Conservation (phyloP, 2,329 filamentous ascomycete species). For the Exophiala xenobiotica region DNA sequence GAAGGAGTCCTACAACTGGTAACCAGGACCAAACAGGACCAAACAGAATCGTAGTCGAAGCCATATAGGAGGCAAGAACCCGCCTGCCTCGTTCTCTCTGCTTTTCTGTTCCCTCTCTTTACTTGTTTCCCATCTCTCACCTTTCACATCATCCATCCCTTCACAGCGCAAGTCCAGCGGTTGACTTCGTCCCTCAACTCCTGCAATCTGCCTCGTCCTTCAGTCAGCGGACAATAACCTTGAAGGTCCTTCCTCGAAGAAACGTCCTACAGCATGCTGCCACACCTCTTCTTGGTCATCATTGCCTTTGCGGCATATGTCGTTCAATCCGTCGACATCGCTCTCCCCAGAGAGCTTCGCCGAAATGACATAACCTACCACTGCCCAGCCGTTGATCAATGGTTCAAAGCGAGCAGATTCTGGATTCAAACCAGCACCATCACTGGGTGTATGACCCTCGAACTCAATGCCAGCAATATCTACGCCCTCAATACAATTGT, state of each 20-base stretch:
- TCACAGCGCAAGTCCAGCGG: too few relatives aligned
- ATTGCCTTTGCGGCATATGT: neutral
- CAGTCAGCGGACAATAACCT: neutral
- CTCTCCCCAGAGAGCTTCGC: neutral
- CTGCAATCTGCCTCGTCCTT: too few relatives aligned
- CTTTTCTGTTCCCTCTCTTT: too few relatives aligned
- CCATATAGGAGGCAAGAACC: too few relatives aligned
- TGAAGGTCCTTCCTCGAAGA: too few relatives aligned
- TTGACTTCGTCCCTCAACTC: too few relatives aligned
- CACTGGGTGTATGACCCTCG: slow-evolving; percentile 15
- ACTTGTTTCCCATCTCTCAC: too few relatives aligned
- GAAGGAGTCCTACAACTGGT: too few relatives aligned
- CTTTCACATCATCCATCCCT: too few relatives aligned
- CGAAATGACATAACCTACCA: slow-evolving; percentile 6
- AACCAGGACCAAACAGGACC: too few relatives aligned
- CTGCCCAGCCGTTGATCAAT: slow-evolving; percentile 15
- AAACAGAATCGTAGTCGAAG: too few relatives aligned
- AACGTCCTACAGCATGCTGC: neutral
- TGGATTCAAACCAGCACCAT: slow-evolving; percentile 17
- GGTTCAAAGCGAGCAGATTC: slow-evolving; percentile 10
- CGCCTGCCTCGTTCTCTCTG: too few relatives aligned
- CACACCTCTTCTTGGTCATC: slow-evolving; percentile 26
- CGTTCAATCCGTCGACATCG: neutral
- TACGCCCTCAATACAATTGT: slow-evolving; percentile 14
- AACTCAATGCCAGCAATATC: slow-evolving; percentile 5